Conservation (phyloP, 2,329 filamentous ascomycete genomes). For the Pseudonectria foliicola region DNA sequence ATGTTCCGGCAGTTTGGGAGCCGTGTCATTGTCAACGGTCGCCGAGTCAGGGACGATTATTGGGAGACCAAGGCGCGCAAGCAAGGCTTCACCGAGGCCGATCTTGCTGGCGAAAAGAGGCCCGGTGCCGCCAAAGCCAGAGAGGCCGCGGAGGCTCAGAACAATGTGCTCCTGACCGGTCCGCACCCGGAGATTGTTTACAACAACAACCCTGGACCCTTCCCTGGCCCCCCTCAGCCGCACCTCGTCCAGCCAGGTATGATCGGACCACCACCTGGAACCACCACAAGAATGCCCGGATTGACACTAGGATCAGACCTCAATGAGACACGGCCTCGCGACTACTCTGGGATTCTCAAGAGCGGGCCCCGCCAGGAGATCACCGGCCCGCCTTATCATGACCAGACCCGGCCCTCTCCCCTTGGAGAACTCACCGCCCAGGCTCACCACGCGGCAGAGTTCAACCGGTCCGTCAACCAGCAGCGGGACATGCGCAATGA, state of each 20-base stretch:
- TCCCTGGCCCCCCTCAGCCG: conserved; percentile 59
- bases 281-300: conserved; percentile 69
- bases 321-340: conserved; percentile 67
- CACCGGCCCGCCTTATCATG: conserved; percentile 79
- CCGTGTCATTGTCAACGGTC: conserved; percentile 81
- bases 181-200: conserved; percentile 85
- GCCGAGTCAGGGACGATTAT: conserved; percentile 92
- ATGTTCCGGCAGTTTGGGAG: conserved; percentile 99
- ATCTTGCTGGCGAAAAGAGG: conserved; percentile 90
- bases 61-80: conserved; percentile 97
- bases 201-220: conserved; percentile 61
- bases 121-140: conserved; percentile 85
- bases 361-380: conserved; percentile 85
- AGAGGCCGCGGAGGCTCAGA: conserved; percentile 69
- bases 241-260: conserved; percentile 67
- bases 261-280: conserved; percentile 56
- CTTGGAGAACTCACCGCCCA: conserved; percentile 77
- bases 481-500: conserved; percentile 73
- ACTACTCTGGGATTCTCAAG: conserved; percentile 71
- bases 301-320: conserved; percentile 76
- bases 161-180: conserved; percentile 54
- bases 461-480: conserved; percentile 75
- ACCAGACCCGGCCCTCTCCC: conserved; percentile 70
- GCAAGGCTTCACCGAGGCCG: conserved; percentile 96
- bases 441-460: conserved; percentile 82